Base-by-base conservation (phyloP, 148 eudicot species). In the Camellia lanceoleosa region DNA sequence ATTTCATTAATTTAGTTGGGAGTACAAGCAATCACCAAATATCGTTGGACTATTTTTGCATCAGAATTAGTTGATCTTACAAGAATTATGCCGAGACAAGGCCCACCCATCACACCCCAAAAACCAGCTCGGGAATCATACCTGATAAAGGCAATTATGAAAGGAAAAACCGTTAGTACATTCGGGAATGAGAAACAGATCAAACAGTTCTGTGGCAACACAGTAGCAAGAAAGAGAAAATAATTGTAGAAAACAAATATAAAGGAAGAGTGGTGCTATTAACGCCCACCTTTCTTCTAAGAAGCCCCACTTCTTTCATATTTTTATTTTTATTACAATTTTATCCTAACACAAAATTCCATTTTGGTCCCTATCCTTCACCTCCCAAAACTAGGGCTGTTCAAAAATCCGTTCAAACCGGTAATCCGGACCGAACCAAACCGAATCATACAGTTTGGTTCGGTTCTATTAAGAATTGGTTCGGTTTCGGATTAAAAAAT, bases 51-150 rank as follows among this genome's bases (percentile, higher is more conserved):
- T 43, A 41, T 54, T 15, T 43, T 44, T 12, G 5, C 19, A 61
- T 58, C 55, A 63, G 59, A 55, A 15, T 19, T 54, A 63, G 65
- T 16, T 70, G 47, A 83, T 82, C 94, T 91, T 91, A 97, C 99
- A 63, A 98, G 99, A 82, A 97, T 76, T 65, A 97, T 94, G 84
- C 99, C 99, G 23, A 90, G 93, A 87, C 99, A 97, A 83, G 97
- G 96, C 71, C 98, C 99, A 52, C 97, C 99, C 68, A 92, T 88
- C 77, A 82, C 92, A 71, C 99, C 99, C 99, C 99, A 97, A 74
- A 97, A 97, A 68, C 99, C 99, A 84, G 96, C 99, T 84, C 92
- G 86, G 74, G 78, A 90, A 77, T 97, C 99, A 73, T 97, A 97
- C 99, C 99, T 97, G 80, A 74, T 56, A 54, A 66, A 79, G 73